Evolutionary conservation across 2,329 filamentous ascomycete species (phyloP), one percentile per base, ranked within the genome.

Genomic region (Aspergillus fumigatiaffinis): DNA sequence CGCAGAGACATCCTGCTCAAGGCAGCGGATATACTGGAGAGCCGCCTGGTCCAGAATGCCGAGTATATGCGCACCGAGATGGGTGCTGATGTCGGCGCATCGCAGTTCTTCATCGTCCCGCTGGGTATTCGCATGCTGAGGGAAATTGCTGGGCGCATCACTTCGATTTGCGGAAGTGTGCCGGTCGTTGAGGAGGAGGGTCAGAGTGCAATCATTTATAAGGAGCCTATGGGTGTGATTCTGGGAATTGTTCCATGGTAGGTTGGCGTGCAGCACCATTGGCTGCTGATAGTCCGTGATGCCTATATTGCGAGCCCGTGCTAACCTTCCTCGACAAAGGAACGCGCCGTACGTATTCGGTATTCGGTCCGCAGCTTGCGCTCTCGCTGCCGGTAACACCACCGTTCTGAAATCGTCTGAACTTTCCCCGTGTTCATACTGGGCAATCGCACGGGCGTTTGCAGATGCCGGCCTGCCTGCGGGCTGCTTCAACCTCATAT

Each of bases 211-310:
- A 77, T 93, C 60, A 75, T 94, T 1, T 74, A 86, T 55, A 87
- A 85, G 66, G 89, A 92, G 72, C 89, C 91, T 0, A 90, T 84
- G 67, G 91, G 91, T 1, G 90, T 93, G 4, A 81, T 92, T 23
- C 76, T 94, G 29, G 87, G 85, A 0, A 90, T 94, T 69, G 88
- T 88, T 1, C 89, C 91, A 7, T 95, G 91, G 90, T 91, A 76
- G 63, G 71, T 55, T 23, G 25, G 3, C 9, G 6, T 14, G 14
- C 10, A 32, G 29, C 1, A 32, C 29, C 12, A 32, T 6, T 5
- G 12, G 29, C 4, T 12, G 5, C 6, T n/a, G 32, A 7, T 6
- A 3, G 14, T 38, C 5, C 7, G 32, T 17, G 5, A n/a, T 38
- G 32, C 5, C 5, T 49, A 17, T 28, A 25, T 49, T 14, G 4